Percentiles rank a stretch among this genome's conserved stretches.
Conservation (phyloP, 2,329 filamentous ascomycete species). For the Karstenula rhodostoma region DNA sequence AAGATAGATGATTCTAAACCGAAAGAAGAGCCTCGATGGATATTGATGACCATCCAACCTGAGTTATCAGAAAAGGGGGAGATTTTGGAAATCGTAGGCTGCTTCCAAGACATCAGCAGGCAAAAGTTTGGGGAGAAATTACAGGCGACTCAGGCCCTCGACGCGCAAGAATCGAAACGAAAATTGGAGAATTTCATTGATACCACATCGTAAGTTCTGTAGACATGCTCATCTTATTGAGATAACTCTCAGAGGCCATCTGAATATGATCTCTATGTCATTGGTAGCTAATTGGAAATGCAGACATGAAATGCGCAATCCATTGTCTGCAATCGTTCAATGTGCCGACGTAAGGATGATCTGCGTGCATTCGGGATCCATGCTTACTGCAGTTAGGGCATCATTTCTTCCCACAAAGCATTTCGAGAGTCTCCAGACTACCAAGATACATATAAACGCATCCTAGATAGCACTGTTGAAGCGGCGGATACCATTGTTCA, state of each 20-base stretch:
- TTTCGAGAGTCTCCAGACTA: not conserved
- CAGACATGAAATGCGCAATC: conserved; percentile 55
- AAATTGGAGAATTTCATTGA: conserved; percentile 41
- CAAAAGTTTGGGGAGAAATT: conserved; percentile 48
- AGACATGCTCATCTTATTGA: not conserved
- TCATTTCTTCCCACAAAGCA: conserved; percentile 23
- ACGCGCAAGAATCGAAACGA: conserved; percentile 30
- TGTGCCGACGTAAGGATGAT: conserved; percentile 51
- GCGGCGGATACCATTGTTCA: conserved; percentile 53
- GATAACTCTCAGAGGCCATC: not conserved
- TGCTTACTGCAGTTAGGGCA: conserved; percentile 15
- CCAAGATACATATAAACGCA: not conserved
- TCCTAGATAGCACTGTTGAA: conserved; percentile 38
- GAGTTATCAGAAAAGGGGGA: conserved; percentile 33
- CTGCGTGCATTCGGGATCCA: conserved; percentile 24
- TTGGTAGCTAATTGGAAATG: not conserved
- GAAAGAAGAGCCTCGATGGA: conserved; percentile 35
- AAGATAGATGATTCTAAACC: conserved; percentile 18
- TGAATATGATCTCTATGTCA: too few relatives aligned
- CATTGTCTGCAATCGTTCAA: conserved; percentile 53
- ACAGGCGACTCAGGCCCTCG: conserved; percentile 35
- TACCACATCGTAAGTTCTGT: conserved; percentile 30
- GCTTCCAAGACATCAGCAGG: conserved; percentile 47
- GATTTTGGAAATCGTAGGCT: conserved; percentile 43
- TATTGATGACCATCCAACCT: conserved; percentile 41